Percentiles rank a stretch among this genome's conserved stretches.
Evolutionary conservation across 78 protist species (phyloP).

Genomic region (Protostelium mycophagum): DNA sequence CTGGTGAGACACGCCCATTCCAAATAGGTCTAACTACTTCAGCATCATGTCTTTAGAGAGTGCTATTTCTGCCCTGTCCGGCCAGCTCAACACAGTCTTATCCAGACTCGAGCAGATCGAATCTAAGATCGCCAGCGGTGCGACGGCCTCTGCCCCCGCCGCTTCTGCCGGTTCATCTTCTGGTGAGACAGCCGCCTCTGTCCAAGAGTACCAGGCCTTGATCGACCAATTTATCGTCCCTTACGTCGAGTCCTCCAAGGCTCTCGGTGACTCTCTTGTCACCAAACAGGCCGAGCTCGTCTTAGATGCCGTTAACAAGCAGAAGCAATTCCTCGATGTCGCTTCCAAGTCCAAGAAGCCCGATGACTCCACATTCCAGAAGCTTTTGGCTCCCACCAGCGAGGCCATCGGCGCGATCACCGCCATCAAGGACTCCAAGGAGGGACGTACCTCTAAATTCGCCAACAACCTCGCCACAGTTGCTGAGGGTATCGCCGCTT

Average conservation of each 20-base stretch:
- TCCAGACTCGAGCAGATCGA: constrained; percentile 49
- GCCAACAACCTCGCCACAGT: constrained; percentile 56
- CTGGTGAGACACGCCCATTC: no score
- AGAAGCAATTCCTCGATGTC: constrained; percentile 20
- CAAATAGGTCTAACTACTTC: no score
- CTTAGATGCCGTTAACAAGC: constrained; percentile 30
- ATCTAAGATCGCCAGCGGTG: constrained; percentile 46
- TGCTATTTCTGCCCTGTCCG: neutral
- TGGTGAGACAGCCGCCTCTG: constrained; percentile 37
- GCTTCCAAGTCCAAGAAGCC: constrained; percentile 61
- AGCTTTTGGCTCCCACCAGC: constrained; percentile 29
- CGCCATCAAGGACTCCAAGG: constrained; percentile 16
- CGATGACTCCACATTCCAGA: constrained; percentile 17
- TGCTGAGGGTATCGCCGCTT: constrained; percentile 45
- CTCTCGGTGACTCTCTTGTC: constrained; percentile 14
- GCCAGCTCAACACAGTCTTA: neutral
- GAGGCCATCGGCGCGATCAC: constrained; percentile 21
- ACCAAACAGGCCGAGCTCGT: constrained; percentile 20
- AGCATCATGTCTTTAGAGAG: neutral
- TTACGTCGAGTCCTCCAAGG: constrained; percentile 27
- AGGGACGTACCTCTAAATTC: constrained; percentile 32
- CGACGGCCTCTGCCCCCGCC: constrained; percentile 33
- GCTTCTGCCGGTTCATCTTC: constrained; percentile 4
- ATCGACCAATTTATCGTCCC: constrained; percentile 42
- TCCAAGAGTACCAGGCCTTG: constrained; percentile 43